Evolutionary conservation across 805 yeast genomes (phyloP).

Genomic region (Saccharomyces paradoxus): DNA sequence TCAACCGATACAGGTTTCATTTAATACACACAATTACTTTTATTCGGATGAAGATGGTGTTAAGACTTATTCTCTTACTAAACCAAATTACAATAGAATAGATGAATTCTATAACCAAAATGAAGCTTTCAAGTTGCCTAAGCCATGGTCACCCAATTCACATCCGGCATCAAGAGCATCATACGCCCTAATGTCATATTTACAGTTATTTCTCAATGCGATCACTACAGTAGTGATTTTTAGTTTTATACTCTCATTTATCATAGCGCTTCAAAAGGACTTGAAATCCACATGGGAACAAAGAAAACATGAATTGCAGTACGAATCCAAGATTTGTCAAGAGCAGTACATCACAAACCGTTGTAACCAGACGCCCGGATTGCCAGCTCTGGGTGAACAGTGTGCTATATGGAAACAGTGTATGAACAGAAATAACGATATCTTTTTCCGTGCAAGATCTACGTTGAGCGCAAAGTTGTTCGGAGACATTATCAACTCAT

Average conservation of each 20-base stretch:
- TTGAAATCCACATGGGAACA: constrained; percentile 43
- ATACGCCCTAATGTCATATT: constrained; percentile 51
- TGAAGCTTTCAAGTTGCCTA: constrained; percentile 34
- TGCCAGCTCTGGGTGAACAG: constrained; percentile 48
- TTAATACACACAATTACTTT: constrained; percentile 24
- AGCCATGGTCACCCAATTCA: constrained; percentile 50
- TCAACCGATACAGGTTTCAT: constrained; percentile 21
- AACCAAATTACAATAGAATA: background rate
- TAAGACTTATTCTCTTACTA: background rate
- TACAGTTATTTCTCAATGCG: constrained; percentile 48
- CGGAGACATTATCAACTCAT: constrained; percentile 52
- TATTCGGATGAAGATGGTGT: constrained; percentile 2
- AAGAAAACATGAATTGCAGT: constrained; percentile 34
- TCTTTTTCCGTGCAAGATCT: constrained; percentile 40
- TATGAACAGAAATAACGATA: constrained; percentile 47
- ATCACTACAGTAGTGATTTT: constrained; percentile 38
- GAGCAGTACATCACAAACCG: constrained; percentile 45
- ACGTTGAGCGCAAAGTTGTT: constrained; percentile 53
- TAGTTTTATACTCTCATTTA: constrained; percentile 36
- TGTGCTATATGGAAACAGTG: constrained; percentile 61
- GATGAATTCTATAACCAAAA: background rate
- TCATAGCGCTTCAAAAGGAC: constrained; percentile 47
- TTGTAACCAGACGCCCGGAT: constrained; percentile 48
- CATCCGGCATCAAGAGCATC: constrained; percentile 46
- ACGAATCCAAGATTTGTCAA: constrained; percentile 49